A percentile compares a stretch with the other conserved stretches of the same genome.
Evolutionary conservation across 140 eudicot species (phyloP).

Genomic region (Bidens hawaiensis): DNA sequence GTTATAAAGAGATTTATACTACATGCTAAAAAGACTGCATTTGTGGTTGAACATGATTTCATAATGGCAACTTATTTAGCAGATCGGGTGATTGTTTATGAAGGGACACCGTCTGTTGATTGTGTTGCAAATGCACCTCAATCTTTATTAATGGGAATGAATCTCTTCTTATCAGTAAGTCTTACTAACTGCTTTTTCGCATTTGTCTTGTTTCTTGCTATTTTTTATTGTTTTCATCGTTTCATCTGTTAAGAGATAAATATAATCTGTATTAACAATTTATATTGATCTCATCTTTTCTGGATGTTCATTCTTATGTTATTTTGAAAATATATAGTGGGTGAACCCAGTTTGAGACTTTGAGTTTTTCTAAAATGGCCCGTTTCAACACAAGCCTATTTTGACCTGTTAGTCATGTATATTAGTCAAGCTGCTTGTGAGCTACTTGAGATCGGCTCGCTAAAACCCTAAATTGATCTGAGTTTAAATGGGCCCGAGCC

Average conservation of each 20-base stretch:
- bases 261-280: not conserved
- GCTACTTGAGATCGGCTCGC: too few relatives aligned
- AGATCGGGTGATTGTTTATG: slow-evolving; percentile 83
- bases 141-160: slow-evolving; percentile 81
- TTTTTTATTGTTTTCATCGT: not conserved
- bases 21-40: slow-evolving; percentile 89
- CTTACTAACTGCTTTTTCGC: not conserved
- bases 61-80: slow-evolving; percentile 92
- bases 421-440: too few relatives aligned
- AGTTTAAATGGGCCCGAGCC: too few relatives aligned
- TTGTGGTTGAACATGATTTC: slow-evolving; percentile 87
- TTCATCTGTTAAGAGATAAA: not conserved
- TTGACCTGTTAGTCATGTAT: not conserved
- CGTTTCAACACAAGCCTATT: not conserved
- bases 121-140: slow-evolving; percentile 87
- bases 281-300: not conserved
- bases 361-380: not conserved
- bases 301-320: not conserved
- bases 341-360: not conserved
- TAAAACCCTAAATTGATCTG: too few relatives aligned
- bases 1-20: slow-evolving; percentile 87
- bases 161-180: slow-evolving; percentile 81
- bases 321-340: not conserved
- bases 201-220: not conserved
- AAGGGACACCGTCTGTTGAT: slow-evolving; percentile 69